Conservation (phyloP, 192 early-diverging fungal genomes). For the Diversispora epigaea region DNA sequence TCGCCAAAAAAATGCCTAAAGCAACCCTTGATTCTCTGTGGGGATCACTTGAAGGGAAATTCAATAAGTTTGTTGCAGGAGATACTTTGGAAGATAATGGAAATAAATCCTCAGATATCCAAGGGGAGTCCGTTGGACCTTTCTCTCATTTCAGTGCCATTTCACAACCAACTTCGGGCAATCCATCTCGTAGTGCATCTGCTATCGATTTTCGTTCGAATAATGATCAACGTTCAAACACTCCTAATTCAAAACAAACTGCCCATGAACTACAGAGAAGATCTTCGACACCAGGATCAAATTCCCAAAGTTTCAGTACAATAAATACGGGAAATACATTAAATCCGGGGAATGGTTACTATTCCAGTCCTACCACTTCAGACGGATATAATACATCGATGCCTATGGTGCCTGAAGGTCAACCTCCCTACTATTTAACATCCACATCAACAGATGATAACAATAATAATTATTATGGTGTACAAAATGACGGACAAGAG, state of each 20-base stretch:
- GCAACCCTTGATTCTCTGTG: constrained; percentile 56
- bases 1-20: constrained; percentile 54
- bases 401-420: constrained; percentile 21
- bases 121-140: constrained; percentile 16
- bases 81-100: constrained; percentile 44
- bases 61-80: constrained; percentile 62
- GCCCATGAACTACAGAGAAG: not conserved
- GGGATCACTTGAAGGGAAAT: constrained; percentile 57
- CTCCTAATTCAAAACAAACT: constrained; percentile 30
- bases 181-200: constrained; percentile 34
- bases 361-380: constrained; percentile 20
- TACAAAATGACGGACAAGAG: not conserved
- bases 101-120: not conserved
- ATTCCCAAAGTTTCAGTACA: not conserved
- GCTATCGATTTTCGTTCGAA: constrained; percentile 29
- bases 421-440: not conserved
- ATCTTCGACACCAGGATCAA: constrained; percentile 28
- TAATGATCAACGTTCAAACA: constrained; percentile 29
- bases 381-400: constrained; percentile 22
- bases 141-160: constrained; percentile 31
- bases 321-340: not conserved
- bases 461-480: not conserved
- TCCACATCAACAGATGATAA: constrained; percentile 1
- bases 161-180: constrained; percentile 13
- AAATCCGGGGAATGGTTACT: constrained; percentile 3